Evolutionary conservation across 176 grass and related monocot genomes (phyloP), one percentile per base, ranked within the genome.

Genomic region (Rhynchospora pubera): DNA sequence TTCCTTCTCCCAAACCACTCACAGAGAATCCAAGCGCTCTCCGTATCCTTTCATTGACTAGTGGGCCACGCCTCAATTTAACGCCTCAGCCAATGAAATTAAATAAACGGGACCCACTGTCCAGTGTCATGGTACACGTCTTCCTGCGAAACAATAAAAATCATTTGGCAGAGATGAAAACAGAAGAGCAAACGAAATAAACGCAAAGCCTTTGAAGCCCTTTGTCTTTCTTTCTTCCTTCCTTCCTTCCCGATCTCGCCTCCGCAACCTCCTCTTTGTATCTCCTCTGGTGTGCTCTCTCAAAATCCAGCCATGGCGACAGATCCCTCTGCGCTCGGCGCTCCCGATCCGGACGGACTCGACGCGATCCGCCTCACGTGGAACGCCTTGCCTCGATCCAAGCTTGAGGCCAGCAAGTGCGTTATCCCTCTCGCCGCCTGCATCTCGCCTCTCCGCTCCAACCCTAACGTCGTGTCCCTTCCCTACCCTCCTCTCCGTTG

Each of bases 351-450:
- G 3, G 96, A 99, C 15, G 92, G 96, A 28, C 92, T 89, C 16
- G 96, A 99, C 47, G 90, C 91, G 79, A 89, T 95, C 60, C 92
- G 96, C 58, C 67, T 95, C 13, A 99, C 92, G 16, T 99, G 96
- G 96, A 93, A 95, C 77, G 55, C 92, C 2, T 91, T 91, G 87
- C 93, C 96, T 12, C 89, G 96, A 7, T 99, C 96, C 84, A 99
- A 99, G 86, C 89, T 99, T 23, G 96, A 99, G 86, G 92, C 96
- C 15, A 99, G 91, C 91, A 93, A 93, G 70, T 93, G 96, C 87
- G 92, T 99, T 43, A 85, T 99, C 21, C 96, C 96, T 19, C 78
- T 99, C 62, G 92, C 92, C 52, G 92, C 87, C 30, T 70, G 91
- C 63, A 80, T 99, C 50, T 80, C 89, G 8, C 92, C 92, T 15